These are phyloP conservation scores for Pleurozium schreberi DNA, from an alignment of 225 moss, liverwort and hornwort genomes.

Conservation along the genomic window DNA sequence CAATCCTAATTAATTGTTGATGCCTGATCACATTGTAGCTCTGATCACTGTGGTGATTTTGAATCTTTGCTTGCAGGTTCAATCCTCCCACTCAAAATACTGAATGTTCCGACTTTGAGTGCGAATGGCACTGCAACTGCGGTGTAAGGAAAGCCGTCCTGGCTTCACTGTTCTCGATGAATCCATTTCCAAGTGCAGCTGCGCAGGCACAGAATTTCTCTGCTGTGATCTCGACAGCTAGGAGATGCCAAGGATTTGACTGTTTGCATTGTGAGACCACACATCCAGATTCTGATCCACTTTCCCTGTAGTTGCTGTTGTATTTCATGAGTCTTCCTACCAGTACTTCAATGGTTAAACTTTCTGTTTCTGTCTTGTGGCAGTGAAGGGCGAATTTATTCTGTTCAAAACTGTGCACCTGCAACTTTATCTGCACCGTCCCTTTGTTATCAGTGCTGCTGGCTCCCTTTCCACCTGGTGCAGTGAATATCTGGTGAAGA, in stretches of 20 bases:
- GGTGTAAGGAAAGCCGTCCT: neutral
- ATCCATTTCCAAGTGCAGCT: neutral
- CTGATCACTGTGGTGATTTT: neutral
- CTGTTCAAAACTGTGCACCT: neutral
- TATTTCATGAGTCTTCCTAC: neutral
- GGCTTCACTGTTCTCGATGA: neutral
- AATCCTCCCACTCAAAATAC: slow-evolving; percentile 31
- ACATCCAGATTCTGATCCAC: neutral
- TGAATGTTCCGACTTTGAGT: neutral
- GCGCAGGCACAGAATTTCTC: neutral
- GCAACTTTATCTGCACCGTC: neutral
- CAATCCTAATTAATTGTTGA: neutral
- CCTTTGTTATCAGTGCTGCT: neutral
- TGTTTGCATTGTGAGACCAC: neutral
- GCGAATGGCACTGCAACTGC: neutral
- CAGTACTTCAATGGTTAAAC: neutral
- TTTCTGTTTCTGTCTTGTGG: neutral
- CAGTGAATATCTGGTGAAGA: neutral
- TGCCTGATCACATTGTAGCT: neutral
- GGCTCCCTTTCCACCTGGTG: neutral
- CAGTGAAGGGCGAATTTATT: neutral
- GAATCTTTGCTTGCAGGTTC: slow-evolving; percentile 38
- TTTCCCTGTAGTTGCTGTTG: neutral
- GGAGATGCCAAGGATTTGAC: neutral
- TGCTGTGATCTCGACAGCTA: neutral